Base-by-base conservation (phyloP, 108 stramenopile species). In the Asterionellopsis glacialis region DNA sequence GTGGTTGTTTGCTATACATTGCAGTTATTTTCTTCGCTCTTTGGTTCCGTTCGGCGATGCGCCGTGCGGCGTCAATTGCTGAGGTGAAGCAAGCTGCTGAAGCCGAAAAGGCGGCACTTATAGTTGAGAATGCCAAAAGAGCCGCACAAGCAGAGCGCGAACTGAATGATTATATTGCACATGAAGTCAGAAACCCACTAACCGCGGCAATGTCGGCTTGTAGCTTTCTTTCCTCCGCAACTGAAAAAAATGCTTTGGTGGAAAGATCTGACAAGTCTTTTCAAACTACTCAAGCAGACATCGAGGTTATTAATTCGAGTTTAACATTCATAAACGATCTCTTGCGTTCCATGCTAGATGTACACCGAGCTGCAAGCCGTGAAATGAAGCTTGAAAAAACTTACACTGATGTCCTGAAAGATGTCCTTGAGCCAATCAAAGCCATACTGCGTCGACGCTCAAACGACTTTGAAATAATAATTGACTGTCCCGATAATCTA, bases 241-340 rank as follows among this genome's bases (percentile, higher is more conserved):
- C 45, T 23, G 6, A 43, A 5, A 10, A 47, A 6, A 1, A 12
- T 39, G 22, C 6, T 1, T 55, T 9, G 54, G 21, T 40, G 38
- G 54, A 9, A n/a, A 28, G 3, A 6, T 55, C 6, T 4, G 10
- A 59, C 38, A 59, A 43, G 6, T 22, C 18, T 18, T 15, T 59
- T 24, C 41, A 47, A 44, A n/a, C 18, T 27, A 24, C 69, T 18
- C 59, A 51, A 39, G 77, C 79, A 16, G 82, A 83, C 58, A 51
- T 79, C 18, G 14, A 33, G 23, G 62, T 79, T 39, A 73, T 83
- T 26, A 72, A 73, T 16, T 53, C 62, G 28, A 40, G 61, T 24
- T 43, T 83, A 38, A 51, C 51, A 11, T 83, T 79, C 51, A 63
- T 83, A 41, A 79, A 83, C 47, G 82, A 83, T 42, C 54, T 83